Conservation (phyloP, 305 asterid species). For the Solanum hybrid region DNA sequence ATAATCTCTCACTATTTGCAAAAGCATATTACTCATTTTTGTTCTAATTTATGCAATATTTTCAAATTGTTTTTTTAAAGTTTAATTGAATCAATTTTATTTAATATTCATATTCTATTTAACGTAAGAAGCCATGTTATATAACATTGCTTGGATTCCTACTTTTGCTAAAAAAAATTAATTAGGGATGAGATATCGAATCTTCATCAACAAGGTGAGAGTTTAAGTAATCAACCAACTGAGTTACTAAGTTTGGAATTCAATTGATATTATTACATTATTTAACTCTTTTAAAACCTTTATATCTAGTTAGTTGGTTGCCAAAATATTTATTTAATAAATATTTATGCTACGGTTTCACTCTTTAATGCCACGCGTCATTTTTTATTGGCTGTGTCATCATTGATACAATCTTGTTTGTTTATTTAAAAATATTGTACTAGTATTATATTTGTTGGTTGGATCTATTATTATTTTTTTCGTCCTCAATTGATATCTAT, state of each 20-base stretch:
- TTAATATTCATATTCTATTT: background rate
- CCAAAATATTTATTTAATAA: too few species aligned
- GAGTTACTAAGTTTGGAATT: too few species aligned
- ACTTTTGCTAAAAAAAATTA: too few species aligned
- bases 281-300: too few species aligned
- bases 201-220: too few species aligned
- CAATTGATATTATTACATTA: too few species aligned
- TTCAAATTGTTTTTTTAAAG: background rate
- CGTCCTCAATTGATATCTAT: accelerated
- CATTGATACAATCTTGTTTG: background rate
- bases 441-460: background rate
- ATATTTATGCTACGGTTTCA: too few species aligned
- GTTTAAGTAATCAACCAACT: too few species aligned
- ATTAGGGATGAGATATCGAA: too few species aligned
- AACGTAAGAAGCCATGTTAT: background rate
- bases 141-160: too few species aligned
- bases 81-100: background rate
- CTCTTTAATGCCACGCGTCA: background rate
- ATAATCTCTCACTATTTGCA: background rate
- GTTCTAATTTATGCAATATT: background rate
- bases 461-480: background rate
- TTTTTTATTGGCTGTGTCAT: background rate
- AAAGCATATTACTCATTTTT: background rate
- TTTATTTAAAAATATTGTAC: too few species aligned
- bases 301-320: too few species aligned